phyloP scores from a whole-genome alignment of 2,329 filamentous ascomycete species.

The Microdochium nivale region DNA sequence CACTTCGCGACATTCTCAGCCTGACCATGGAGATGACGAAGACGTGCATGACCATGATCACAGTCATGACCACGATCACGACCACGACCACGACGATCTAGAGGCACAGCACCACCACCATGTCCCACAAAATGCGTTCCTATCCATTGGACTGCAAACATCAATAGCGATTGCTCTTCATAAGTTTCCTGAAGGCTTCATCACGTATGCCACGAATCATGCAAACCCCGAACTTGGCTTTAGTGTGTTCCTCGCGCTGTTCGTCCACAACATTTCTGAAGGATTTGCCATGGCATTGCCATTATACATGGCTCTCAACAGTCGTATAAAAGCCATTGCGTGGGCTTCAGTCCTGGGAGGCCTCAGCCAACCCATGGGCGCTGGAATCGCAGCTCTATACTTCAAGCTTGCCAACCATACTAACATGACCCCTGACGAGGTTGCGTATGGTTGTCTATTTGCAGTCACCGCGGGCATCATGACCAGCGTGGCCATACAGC shows the following conservation, averaged over 20 bases:
- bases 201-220: constrained; percentile 96
- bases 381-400: constrained; percentile 76
- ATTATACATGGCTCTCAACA: constrained; percentile 82
- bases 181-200: constrained; percentile 81
- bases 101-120: constrained; percentile 76
- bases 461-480: constrained; percentile 88
- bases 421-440: constrained; percentile 40
- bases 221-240: constrained; percentile 83
- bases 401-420: constrained; percentile 59
- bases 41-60: constrained; percentile 5
- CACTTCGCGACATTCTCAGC: constrained; percentile 18
- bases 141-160: constrained; percentile 92
- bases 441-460: constrained; percentile 75
- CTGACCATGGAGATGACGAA: constrained; percentile 25
- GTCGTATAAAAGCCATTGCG: constrained; percentile 70
- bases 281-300: constrained; percentile 92
- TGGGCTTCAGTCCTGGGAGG: constrained; percentile 82
- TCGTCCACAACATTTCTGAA: constrained; percentile 97
- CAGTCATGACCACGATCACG: constrained; percentile 5
- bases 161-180: constrained; percentile 91
- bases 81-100: constrained; percentile 28
- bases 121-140: constrained; percentile 85
- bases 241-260: constrained; percentile 88
- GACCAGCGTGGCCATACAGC: constrained; percentile 82
- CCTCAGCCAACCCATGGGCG: constrained; percentile 78